Percentiles rank a stretch among this genome's conserved stretches.
These are phyloP conservation scores for Hypoxylon sp. DNA, from an alignment of 2,329 filamentous ascomycete species.

Conservation along the genomic window DNA sequence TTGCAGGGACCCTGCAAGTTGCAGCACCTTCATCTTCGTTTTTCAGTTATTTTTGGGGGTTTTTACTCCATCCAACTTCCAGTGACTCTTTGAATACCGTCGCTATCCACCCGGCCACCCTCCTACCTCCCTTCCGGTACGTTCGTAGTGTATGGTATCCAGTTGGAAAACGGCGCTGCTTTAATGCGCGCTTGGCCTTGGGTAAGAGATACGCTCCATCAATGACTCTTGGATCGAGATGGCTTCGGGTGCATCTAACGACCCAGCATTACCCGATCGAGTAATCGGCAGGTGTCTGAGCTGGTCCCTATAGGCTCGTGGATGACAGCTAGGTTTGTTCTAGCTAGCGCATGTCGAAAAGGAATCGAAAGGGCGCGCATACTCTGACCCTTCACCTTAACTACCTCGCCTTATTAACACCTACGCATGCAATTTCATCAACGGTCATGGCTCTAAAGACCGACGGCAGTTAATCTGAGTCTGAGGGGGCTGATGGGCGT, in stretches of 20 bases:
- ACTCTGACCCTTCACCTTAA: not conserved
- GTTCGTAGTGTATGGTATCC: not conserved
- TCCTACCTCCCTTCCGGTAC: not conserved
- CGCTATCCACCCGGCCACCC: too few species aligned
- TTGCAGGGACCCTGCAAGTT: not conserved
- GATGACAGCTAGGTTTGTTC: slow-evolving; percentile 3
- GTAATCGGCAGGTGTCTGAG: slow-evolving; percentile 17
- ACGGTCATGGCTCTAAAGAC: slow-evolving; percentile 13
- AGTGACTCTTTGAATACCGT: slow-evolving; percentile 21
- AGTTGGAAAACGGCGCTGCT: slow-evolving; percentile 18
- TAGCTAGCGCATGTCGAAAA: slow-evolving; percentile 27
- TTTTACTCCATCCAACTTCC: not conserved
- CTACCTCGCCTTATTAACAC: too few species aligned
- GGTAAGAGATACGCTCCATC: not conserved
- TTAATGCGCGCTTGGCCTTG: slow-evolving; percentile 6
- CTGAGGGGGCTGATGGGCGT: slow-evolving; percentile 10
- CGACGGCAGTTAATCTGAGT: slow-evolving; percentile 20
- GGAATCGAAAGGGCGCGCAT: slow-evolving; percentile 23
- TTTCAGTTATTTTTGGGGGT: too few species aligned
- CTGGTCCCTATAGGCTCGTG: slow-evolving; percentile 23
- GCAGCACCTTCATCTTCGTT: too few species aligned
- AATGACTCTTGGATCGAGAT: slow-evolving; percentile 32
- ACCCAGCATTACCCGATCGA: slow-evolving; percentile 18
- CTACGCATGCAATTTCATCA: too few species aligned
- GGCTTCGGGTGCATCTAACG: not conserved